phyloP scores from a whole-genome alignment of 176 grass and related monocot genomes.

The Oryza punctata region DNA sequence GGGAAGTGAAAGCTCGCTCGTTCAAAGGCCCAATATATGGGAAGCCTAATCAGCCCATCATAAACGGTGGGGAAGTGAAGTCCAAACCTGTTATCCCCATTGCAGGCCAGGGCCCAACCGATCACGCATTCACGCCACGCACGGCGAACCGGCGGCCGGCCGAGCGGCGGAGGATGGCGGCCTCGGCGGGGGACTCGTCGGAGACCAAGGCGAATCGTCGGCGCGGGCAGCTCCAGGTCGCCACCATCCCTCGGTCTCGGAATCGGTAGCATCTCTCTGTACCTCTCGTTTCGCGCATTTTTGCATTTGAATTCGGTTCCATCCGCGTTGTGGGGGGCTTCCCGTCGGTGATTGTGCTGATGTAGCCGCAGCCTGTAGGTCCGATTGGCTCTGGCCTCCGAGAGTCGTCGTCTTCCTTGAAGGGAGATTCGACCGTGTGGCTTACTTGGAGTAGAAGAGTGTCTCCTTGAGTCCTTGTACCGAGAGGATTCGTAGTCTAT shows the following conservation, averaged over 20 bases:
- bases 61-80: neutral
- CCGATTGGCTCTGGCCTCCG: neutral
- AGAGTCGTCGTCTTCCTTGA: neutral
- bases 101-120: neutral
- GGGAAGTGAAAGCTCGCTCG: neutral
- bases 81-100: neutral
- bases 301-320: neutral
- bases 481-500: neutral
- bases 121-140: neutral
- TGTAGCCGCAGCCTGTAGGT: neutral
- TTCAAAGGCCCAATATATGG: neutral
- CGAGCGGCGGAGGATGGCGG: neutral
- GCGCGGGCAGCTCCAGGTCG: slow-evolving; percentile 44
- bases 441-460: neutral
- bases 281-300: neutral
- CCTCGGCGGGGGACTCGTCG: neutral
- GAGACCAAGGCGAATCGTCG: neutral
- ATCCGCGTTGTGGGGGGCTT: neutral
- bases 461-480: neutral
- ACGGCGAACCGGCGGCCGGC: neutral
- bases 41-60: neutral
- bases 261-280: slow-evolving; percentile 43
- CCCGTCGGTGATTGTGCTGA: neutral
- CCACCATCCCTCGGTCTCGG: slow-evolving; percentile 52
- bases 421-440: neutral